Base-by-base conservation (phyloP, 257 asterid species). In the Salvia miltiorrhiza region DNA sequence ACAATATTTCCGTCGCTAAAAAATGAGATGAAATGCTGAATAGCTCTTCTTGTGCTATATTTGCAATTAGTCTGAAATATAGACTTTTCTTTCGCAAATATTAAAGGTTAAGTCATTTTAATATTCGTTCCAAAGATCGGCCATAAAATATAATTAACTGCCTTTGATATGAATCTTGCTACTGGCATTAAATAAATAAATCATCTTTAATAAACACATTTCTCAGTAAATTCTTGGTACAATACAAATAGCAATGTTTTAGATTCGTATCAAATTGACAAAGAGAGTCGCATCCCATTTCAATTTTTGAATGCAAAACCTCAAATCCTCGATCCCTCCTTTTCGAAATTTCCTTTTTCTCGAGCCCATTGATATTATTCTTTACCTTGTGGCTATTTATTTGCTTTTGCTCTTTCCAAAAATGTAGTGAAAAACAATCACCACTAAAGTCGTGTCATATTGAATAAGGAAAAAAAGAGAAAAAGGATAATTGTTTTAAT, bases 281-380 rank as follows among this genome's bases (percentile, higher is more conserved):
- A 50, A 50, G n/a, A 23, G 19, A 8, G 26, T 11, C 9, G 33
- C 63, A 23, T 19, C 41, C 33, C 24, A 8, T 17, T 70, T 39
- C 10, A 67, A 33, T 45, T 44, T 1, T 64, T 70, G n/a, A 45
- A 33, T 16, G 48, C 30, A 62, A 71, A 37, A 37, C 39, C 50
- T 16, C 63, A 63, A 58, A 17, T 54, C 54, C 4, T 14, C 2
- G 16, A 63, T 28, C 45, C 45, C 12, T 49, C 53, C 53, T 16
- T 69, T 43, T 43, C 13, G 40, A 59, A 61, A 40, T 1, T 19
- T 24, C 44, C 77, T 63, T 71, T n/a, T 65, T 65, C 74, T 71
- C 81, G 77, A 77, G 81, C 81, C 81, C 81, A 77, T 65, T 71
- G 14, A 66, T 52, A 40, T 11, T 33, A 8, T 10, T 65, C 5